Base-by-base conservation (phyloP, 139 green algal species). In the Asterochloris sp. region DNA sequence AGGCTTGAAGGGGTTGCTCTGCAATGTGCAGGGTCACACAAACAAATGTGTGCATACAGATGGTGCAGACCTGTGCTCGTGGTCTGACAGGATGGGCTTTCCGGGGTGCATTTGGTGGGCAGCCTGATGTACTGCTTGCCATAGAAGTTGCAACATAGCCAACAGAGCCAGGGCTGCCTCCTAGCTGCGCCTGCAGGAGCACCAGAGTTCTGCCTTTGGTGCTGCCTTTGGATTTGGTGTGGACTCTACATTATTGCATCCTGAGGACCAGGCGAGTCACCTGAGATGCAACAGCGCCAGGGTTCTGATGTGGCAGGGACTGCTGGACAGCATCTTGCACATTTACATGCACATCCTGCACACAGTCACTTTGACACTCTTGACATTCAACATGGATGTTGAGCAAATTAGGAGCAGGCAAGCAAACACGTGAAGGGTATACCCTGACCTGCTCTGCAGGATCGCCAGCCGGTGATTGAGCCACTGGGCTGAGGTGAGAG, bases 91-190 rank as follows among this genome's bases (percentile, higher is more conserved):
- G 76, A 24, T 80, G 67, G 23, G n/a, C 19, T 28, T 80, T 80
- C 13, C 76, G 76, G 0, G 76, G 76, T 68, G 76, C 76, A 69
- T 80, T 62, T 60, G 76, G 76, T n/a, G 76, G 76, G 29, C 54
- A 69, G 60, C 19, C 14, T 15, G 13, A 54, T 68, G 76, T 16
- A 62, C 76, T 54, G 10, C 15, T 21, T 69, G 76, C 11, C 13
- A 60, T 54, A 12, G 60, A 61, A 16, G 60, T 54, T 24, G 60
- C 76, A 61, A 62, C 24, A 69, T n/a, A 62, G n/a, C 60, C 68
- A 13, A 62, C 38, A 12, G 76, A 62, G 60, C 60, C 68, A 14
- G 76, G 38, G 13, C 68, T 62, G 60, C 67, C 68, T 17, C 68
- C 76, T 60, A 17, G 13, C 76, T 80, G 76, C 26, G 61, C 23